A percentile compares a stretch with the other conserved stretches of the same genome.
These are phyloP conservation scores for Solanum verrucosum DNA, from an alignment of 257 asterid species.

Conservation along the genomic window DNA sequence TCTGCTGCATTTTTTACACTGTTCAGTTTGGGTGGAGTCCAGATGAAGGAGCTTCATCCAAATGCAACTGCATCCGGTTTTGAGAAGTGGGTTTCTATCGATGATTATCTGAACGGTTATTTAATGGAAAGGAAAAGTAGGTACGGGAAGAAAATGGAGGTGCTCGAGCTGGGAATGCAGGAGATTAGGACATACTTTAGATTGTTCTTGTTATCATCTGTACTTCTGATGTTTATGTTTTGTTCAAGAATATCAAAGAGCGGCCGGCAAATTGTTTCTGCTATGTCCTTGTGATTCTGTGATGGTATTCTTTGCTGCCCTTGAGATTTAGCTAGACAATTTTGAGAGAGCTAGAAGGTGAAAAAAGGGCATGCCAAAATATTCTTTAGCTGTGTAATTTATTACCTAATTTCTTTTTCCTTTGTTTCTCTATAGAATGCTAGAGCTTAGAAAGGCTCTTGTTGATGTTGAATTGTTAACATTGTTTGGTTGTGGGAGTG, in stretches of 20 bases:
- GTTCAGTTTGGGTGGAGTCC: constrained; percentile 69
- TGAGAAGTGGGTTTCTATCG: constrained; percentile 72
- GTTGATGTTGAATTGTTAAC: neutral
- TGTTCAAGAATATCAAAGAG: constrained; percentile 93
- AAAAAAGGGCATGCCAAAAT: neutral
- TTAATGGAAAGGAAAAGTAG: constrained; percentile 76
- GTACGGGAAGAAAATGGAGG: constrained; percentile 81
- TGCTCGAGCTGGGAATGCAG: constrained; percentile 89
- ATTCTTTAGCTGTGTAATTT: constrained; percentile 26
- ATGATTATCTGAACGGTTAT: constrained; percentile 80
- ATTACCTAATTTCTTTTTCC: neutral
- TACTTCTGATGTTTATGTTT: constrained; percentile 84
- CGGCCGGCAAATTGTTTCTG: constrained; percentile 69
- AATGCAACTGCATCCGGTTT: constrained; percentile 42
- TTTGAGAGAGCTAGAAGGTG: constrained; percentile 2
- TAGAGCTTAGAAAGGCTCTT: neutral
- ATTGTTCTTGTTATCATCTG: constrained; percentile 84
- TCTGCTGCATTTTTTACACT: constrained; percentile 73
- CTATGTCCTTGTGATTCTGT: constrained; percentile 35
- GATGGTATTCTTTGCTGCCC: constrained; percentile 4
- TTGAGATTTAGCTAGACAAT: constrained; percentile 1
- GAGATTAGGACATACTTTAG: constrained; percentile 89
- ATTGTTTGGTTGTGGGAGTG: neutral
- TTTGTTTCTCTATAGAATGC: neutral
- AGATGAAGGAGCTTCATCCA: constrained; percentile 47